phyloP scores from a whole-genome alignment of 495 filamentous ascomycete genomes.

The Podospora appendiculata region DNA sequence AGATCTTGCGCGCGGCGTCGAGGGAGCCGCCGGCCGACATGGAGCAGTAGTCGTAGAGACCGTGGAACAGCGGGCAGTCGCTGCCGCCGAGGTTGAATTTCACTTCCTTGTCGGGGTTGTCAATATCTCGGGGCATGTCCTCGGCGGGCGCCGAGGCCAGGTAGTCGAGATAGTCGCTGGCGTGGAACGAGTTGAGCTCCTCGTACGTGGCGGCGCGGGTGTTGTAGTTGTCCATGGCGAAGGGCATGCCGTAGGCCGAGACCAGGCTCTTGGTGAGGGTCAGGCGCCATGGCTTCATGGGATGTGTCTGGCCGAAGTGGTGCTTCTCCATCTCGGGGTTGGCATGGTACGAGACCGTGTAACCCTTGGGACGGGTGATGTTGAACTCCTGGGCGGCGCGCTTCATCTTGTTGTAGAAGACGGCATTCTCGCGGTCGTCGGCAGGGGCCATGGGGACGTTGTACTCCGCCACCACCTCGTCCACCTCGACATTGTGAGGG shows the following conservation, averaged over 20 bases:
- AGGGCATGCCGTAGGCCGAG: conserved; percentile 87
- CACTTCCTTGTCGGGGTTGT: conserved; percentile 39
- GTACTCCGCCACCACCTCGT: conserved; percentile 59
- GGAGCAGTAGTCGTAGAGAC: conserved; percentile 88
- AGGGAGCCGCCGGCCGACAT: conserved; percentile 86
- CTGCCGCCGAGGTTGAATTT: conserved; percentile 80
- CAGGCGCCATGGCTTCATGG: conserved; percentile 98
- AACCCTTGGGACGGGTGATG: conserved; percentile 71
- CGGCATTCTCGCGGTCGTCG: conserved; percentile 49
- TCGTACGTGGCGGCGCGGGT: conserved; percentile 76
- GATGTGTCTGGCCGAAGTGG: conserved; percentile 91
- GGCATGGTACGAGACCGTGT: conserved; percentile 91
- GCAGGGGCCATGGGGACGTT: conserved; percentile 44
- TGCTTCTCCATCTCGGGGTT: conserved; percentile 93
- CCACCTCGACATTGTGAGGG: conserved; percentile 33
- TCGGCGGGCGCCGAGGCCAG: conserved; percentile 48
- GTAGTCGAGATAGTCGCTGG: conserved; percentile 83
- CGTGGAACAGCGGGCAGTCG: conserved; percentile 95
- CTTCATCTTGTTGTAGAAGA: conserved; percentile 56
- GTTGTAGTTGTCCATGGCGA: conserved; percentile 88
- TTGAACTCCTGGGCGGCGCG: conserved; percentile 61
- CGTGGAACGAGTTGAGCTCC: conserved; percentile 82
- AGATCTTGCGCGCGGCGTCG: conserved; percentile 85
- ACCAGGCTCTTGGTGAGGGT: conserved; percentile 93
- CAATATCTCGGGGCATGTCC: conserved; percentile 41